phyloP scores from a whole-genome alignment of 2,329 filamentous ascomycete species.

The Trichoderma pleuroti region DNA sequence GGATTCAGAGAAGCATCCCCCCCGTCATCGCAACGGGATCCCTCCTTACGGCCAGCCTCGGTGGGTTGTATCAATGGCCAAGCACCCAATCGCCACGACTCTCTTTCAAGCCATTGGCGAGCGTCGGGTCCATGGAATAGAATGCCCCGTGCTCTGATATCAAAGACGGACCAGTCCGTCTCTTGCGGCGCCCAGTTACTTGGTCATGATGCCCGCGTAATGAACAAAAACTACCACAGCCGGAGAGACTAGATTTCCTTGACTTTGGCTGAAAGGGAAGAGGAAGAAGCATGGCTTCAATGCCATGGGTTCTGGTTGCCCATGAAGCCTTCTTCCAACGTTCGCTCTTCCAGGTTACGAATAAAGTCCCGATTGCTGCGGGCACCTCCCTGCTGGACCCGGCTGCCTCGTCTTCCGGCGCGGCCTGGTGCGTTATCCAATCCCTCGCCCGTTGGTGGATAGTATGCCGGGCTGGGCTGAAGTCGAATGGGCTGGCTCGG shows the following conservation, averaged over 20 bases:
- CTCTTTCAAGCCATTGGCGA: not conserved
- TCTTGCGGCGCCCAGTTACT: not conserved
- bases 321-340: constrained; percentile 89
- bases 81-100: not conserved
- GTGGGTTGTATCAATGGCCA: not conserved
- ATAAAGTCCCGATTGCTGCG: constrained; percentile 82
- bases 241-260: not conserved
- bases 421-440: constrained; percentile 56
- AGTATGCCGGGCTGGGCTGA: constrained; percentile 95
- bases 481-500: constrained; percentile 89
- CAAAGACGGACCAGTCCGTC: not conserved
- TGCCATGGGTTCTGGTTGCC: constrained; percentile 63
- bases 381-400: constrained; percentile 55
- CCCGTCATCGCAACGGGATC: not conserved
- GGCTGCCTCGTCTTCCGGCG: constrained; percentile 71
- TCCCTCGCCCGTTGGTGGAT: constrained; percentile 83
- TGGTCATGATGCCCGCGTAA: not conserved
- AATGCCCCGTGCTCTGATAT: not conserved
- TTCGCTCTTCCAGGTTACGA: constrained; percentile 88
- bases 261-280: not conserved
- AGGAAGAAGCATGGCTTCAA: constrained; percentile 41
- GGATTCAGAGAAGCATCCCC: not conserved
- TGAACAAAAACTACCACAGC: not conserved
- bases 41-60: not conserved
- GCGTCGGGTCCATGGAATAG: not conserved